phyloP scores from a whole-genome alignment of 176 grass and related monocot genomes.

The Secale cereale region DNA sequence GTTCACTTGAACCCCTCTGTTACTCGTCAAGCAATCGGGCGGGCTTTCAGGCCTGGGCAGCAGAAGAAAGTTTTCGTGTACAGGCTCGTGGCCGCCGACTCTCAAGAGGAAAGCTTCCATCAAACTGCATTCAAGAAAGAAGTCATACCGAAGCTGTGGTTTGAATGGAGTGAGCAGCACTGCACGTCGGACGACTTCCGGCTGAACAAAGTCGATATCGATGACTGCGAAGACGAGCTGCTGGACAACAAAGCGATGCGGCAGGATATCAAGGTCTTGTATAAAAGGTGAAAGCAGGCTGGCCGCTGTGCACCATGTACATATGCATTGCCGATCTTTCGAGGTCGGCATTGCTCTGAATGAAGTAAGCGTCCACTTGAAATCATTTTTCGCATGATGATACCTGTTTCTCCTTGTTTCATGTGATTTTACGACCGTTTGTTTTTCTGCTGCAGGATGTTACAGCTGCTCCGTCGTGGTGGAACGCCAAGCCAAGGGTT shows the following conservation, averaged over 20 bases:
- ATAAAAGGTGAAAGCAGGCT: constrained; percentile 58
- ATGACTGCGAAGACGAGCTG: constrained; percentile 58
- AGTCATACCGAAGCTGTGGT: constrained; percentile 88
- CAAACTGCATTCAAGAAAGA: constrained; percentile 76
- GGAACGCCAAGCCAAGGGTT: background rate
- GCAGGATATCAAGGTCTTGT: constrained; percentile 77
- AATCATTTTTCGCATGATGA: background rate
- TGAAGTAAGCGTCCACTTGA: constrained; percentile 14
- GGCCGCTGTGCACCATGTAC: constrained; percentile 19
- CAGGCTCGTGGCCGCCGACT: constrained; percentile 77
- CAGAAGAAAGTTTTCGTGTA: constrained; percentile 83
- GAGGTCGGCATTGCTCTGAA: background rate
- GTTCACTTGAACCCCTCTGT: constrained; percentile 95
- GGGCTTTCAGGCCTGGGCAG: constrained; percentile 83
- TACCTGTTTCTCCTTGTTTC: background rate
- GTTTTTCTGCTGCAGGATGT: constrained; percentile 13
- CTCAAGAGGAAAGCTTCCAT: constrained; percentile 61
- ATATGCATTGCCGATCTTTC: constrained; percentile 20
- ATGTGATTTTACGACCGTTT: background rate
- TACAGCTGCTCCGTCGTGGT: background rate
- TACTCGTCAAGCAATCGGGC: constrained; percentile 93
- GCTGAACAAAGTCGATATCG: constrained; percentile 52
- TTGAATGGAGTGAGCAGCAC: constrained; percentile 89
- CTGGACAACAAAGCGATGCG: constrained; percentile 51
- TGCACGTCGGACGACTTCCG: constrained; percentile 55